These are phyloP conservation scores for Bipolaris cookei DNA, from an alignment of 2,329 filamentous ascomycete species.

Conservation along the genomic window DNA sequence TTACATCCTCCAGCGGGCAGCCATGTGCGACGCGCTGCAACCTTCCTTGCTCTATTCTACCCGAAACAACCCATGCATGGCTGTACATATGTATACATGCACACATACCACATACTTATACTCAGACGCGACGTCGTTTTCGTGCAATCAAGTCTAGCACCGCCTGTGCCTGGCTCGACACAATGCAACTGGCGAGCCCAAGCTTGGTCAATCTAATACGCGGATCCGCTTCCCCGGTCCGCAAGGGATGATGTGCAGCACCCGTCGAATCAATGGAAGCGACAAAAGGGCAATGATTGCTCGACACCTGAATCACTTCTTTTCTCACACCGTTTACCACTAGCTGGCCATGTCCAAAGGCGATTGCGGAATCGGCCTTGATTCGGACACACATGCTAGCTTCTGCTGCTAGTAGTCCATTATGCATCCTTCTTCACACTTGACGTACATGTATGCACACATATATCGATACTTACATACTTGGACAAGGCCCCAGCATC, in stretches of 20 bases:
- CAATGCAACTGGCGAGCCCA: too few relatives aligned
- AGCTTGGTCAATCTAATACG: too few relatives aligned
- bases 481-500: not conserved
- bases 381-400: too few relatives aligned
- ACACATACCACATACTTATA: not conserved
- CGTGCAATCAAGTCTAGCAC: not conserved
- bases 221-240: too few relatives aligned
- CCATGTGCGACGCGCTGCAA: not conserved
- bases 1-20: not conserved
- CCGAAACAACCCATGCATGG: not conserved
- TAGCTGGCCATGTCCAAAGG: too few relatives aligned
- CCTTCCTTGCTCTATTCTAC: not conserved
- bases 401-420: not conserved
- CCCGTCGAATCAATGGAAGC: too few relatives aligned
- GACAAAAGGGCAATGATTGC: too few relatives aligned
- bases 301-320: too few relatives aligned
- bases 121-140: not conserved
- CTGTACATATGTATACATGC: not conserved
- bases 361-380: too few relatives aligned
- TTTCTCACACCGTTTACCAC: too few relatives aligned
- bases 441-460: not conserved
- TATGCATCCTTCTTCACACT: not conserved
- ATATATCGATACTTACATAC: not conserved
- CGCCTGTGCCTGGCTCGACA: too few relatives aligned
- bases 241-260: too few relatives aligned